Evolutionary conservation across 371 early-diverging fungal genomes (phyloP).

Genomic region (Dinochytrium kinnereticum): DNA sequence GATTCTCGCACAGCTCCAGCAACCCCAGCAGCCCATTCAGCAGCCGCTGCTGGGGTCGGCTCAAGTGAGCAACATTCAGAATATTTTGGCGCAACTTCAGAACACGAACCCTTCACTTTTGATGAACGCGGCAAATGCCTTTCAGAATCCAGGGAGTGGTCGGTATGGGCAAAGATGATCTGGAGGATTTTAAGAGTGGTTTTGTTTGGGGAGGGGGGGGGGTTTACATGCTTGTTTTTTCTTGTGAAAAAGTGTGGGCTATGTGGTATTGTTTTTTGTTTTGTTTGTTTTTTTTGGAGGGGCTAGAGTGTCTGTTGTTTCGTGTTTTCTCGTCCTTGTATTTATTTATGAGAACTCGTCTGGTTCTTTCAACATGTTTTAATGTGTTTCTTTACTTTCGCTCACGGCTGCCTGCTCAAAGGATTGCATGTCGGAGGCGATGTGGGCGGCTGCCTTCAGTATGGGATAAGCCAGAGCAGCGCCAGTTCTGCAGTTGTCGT

Average conservation of each 20-base stretch:
- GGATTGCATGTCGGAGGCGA: constrained; percentile 39
- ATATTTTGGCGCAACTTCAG: background rate
- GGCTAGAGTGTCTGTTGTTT: too few species aligned
- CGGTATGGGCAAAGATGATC: background rate
- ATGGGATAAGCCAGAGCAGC: constrained; percentile 40
- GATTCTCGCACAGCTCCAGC: constrained; percentile 4
- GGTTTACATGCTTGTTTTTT: too few species aligned
- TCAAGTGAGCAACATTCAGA: constrained; percentile 1
- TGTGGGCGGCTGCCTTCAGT: constrained; percentile 32
- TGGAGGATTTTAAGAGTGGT: background rate
- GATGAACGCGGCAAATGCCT: too few species aligned
- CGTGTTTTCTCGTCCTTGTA: too few species aligned
- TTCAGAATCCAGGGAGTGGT: background rate
- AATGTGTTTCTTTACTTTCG: constrained; percentile 1
- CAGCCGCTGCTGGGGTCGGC: background rate
- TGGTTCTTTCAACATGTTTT: too few species aligned
- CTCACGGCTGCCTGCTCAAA: constrained; percentile 39
- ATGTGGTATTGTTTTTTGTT: too few species aligned
- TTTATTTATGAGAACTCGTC: too few species aligned
- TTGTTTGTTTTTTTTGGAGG: too few species aligned
- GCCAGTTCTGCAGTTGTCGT: constrained; percentile 26
- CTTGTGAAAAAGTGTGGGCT: too few species aligned
- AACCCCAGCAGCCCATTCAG: background rate
- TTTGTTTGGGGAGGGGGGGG: too few species aligned
- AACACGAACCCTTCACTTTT: background rate